Evolutionary conservation across 768 basidiomycete genomes (phyloP), one percentile per base, ranked within the genome.

Genomic region (Plicaturopsis crispa): DNA sequence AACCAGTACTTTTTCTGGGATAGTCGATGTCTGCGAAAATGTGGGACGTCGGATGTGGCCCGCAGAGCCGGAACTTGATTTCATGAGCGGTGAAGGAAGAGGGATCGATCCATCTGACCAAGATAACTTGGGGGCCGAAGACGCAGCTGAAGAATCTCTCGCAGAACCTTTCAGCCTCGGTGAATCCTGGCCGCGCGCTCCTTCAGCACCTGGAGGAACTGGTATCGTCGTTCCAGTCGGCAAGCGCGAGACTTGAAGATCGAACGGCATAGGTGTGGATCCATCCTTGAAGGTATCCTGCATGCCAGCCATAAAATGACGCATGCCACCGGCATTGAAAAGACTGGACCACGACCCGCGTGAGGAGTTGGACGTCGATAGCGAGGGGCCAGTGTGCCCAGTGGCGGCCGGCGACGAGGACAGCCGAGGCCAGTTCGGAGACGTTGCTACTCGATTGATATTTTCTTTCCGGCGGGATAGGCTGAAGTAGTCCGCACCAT

Each of bases 271-370:
- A n/a, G n/a, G n/a, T n/a, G n/a, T 57, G 13, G 69, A 59, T 8
- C 65, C 65, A 5, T 69, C 67, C 36, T 65, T 66, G 4, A 69
- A 55, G 1, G 69, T 63, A 45, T 75, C 78, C 23, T 75, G 72
- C 20, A 76, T 63, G 22, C 79, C 75, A 8, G 67, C 66, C 47
- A 87, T 77, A 41, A 88, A 74, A 40, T 85, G 80, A 19, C 80
- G 69, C 59, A 87, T 65, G 31, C 66, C 72, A 13, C 73, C 74
- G 1, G 82, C 62, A 42, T 77, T 80, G 53, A 86, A 84, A 8
- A 89, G 51, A 49, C 78, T 87, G 0, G 84, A 82, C 87, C 87
- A 89, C 0, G 87, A 86, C 6, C 78, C 84, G 31, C 78, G 69
- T 2, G 86, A 86, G 3, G 83, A 78, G 33, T 60, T 71, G 0